Percentiles rank a stretch among this genome's conserved stretches.
These are phyloP conservation scores for Vaccinium darrowii DNA, from an alignment of 148 eudicot genomes.

Conservation along the genomic window DNA sequence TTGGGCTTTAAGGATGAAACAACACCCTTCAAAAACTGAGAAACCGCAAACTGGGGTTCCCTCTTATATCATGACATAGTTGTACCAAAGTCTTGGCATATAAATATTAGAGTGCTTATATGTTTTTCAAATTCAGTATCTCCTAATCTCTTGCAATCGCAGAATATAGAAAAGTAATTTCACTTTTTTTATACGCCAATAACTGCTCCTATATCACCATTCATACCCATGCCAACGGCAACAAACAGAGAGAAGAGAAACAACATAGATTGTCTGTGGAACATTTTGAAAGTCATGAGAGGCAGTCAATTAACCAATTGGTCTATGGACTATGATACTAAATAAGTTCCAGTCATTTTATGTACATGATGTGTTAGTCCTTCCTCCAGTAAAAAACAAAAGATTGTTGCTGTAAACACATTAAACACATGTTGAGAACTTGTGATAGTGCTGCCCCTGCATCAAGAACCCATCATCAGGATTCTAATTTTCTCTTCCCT, in stretches of 20 bases:
- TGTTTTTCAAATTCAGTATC: neutral
- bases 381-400: neutral
- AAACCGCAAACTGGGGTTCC: neutral
- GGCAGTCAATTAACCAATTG: neutral
- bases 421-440: constrained; percentile 1
- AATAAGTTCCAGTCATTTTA: neutral
- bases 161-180: neutral
- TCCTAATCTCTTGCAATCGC: neutral
- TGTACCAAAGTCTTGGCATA: neutral
- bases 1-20: neutral
- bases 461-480: neutral
- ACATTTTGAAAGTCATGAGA: neutral
- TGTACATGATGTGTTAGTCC: constrained; percentile 11
- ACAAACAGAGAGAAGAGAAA: neutral
- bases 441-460: neutral
- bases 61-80: neutral
- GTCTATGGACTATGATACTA: neutral
- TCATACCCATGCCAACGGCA: neutral
- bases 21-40: neutral
- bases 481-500: neutral
- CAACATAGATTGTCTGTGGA: neutral
- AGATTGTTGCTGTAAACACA: neutral
- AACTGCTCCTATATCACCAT: constrained; percentile 1
- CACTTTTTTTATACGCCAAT: neutral
- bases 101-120: neutral